Evolutionary conservation across 2,329 filamentous ascomycete genomes (phyloP).

Genomic region (Neurospora sp.): DNA sequence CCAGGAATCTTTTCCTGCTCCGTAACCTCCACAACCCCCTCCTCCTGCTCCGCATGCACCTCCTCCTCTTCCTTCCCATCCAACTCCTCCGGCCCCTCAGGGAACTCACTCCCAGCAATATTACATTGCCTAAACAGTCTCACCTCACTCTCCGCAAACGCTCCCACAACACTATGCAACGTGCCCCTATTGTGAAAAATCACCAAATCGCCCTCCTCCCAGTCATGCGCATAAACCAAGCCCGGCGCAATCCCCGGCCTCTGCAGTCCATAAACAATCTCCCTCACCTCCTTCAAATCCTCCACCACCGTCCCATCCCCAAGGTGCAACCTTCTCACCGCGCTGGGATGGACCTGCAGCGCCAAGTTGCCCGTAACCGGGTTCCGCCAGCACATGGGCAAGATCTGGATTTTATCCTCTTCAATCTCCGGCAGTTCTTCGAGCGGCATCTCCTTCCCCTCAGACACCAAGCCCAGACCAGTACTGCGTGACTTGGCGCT

Average conservation of each 20-base stretch:
- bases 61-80: neutral
- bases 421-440: constrained; percentile 56
- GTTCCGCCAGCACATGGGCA: constrained; percentile 72
- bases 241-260: constrained; percentile 60
- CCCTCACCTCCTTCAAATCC: constrained; percentile 54
- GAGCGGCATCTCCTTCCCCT: constrained; percentile 50
- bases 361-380: constrained; percentile 59
- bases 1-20: neutral
- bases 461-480: constrained; percentile 61
- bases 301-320: constrained; percentile 59
- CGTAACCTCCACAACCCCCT: neutral
- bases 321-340: constrained; percentile 58
- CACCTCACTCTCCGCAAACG: constrained; percentile 64
- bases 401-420: constrained; percentile 54
- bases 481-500: constrained; percentile 54
- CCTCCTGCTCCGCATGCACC: neutral
- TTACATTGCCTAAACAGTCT: constrained; percentile 72
- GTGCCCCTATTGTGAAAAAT: constrained; percentile 71
- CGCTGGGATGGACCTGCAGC: constrained; percentile 64
- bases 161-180: constrained; percentile 65
- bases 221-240: constrained; percentile 64
- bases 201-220: constrained; percentile 66
- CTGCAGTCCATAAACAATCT: constrained; percentile 59
- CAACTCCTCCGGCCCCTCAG: constrained; percentile 34
- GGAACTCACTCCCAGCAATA: constrained; percentile 53